Base-by-base conservation (phyloP, 192 early-diverging fungal genomes). In the Physocladia obscura region DNA sequence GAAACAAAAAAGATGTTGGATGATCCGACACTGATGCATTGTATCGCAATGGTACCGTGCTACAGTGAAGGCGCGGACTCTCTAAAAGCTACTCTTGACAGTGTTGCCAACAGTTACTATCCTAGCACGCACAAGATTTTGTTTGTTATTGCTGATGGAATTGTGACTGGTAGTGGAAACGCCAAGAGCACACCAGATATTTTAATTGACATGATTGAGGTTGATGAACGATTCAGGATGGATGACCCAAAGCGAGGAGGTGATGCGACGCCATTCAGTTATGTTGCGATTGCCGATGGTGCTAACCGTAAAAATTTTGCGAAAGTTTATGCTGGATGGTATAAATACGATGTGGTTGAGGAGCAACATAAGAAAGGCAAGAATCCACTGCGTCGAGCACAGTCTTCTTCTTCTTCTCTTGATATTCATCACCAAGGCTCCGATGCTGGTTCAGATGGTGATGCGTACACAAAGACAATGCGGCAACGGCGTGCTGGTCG, bases 271-370 rank as follows among this genome's bases (percentile, higher is more conserved):
- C 70, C 78, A 50, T 69, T 77, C 47, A 65, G 63, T 17, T 83
- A 87, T 58, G 82, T 95, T n/a, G 92, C 95, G 22, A 93, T 98
- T 73, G 93, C 92, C 19, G 89, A 92, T 56, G 94, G 95, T 19
- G 73, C 88, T 35, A 96, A 96, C 74, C 88, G 91, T 21, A 89
- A 93, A 78, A 98, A 98, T 74, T 91, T 87, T 86, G 96, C 96
- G 49, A 91, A 92, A 69, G 80, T 84, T 26, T 84, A 84, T 61
- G 78, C 78, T 17, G 83, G 74, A 3, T 82, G 80, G 80, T 84
- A 79, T 65, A 69, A 75, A 36, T 57, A 62, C 49, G 71, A 74
- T 30, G n/a, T n/a, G n/a, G n/a, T n/a, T n/a, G 78, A 58, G 22
- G 68, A 74, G 8, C n/a, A 15, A n/a, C 4, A 5, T 34, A 32